A percentile compares a stretch with the other conserved stretches of the same genome.
phyloP scores from a whole-genome alignment of 2,329 filamentous ascomycete species.

The Penicillium paneum region DNA sequence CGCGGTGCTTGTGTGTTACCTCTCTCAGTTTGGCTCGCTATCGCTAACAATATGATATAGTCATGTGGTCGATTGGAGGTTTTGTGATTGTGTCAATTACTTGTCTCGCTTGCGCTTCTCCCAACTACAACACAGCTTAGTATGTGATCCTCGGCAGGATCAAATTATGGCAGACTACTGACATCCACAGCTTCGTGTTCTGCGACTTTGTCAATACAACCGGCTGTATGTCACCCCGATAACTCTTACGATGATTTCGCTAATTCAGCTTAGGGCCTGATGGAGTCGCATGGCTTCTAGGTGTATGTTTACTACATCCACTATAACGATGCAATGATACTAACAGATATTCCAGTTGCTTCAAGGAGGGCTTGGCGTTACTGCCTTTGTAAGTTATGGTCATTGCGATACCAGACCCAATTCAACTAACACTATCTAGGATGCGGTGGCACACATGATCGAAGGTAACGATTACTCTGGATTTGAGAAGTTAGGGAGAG shows the following conservation, averaged over 20 bases:
- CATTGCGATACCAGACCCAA: neutral
- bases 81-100: conserved; percentile 69
- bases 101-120: conserved; percentile 62
- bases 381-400: conserved; percentile 46
- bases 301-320: conserved; percentile 21
- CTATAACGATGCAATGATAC: neutral
- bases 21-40: neutral
- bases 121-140: conserved; percentile 60
- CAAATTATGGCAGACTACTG: neutral
- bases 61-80: conserved; percentile 67
- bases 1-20: conserved; percentile 54
- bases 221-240: conserved; percentile 47
- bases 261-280: conserved; percentile 50
- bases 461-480: conserved; percentile 27
- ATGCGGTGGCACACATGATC: conserved; percentile 50
- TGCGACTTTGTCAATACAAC: conserved; percentile 64
- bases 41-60: conserved; percentile 15
- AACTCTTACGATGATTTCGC: neutral
- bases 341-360: conserved; percentile 29
- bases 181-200: conserved; percentile 49
- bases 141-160: conserved; percentile 35
- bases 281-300: conserved; percentile 51
- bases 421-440: conserved; percentile 19
- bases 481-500: neutral
- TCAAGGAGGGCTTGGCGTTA: conserved; percentile 52